Evolutionary conservation across 257 asterid species (phyloP), one percentile per base, ranked within the genome.

Genomic region (Pogostemon cablin): DNA sequence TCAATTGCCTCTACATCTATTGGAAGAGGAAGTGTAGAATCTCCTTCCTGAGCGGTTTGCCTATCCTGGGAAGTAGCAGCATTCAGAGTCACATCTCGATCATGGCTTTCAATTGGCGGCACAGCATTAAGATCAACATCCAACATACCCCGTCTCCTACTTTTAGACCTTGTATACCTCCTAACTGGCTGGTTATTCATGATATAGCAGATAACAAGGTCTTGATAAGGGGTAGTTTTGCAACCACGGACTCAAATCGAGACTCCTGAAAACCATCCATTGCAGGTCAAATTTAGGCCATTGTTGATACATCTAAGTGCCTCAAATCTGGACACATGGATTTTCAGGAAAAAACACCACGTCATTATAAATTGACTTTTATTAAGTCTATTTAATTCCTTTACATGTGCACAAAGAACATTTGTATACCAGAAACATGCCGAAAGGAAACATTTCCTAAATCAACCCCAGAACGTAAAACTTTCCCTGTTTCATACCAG

Each of bases 1-100:
- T 86, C 92, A 35, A 75, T 20, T 48, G 81, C 84, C 62, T 82
- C 89, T 3, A 86, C 57, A 75, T 84, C 89, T 54, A 86, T 86
- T 42, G 85, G 74, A 54, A 67, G 74, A 64, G 83, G 77, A 53
- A 71, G 44, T 3, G 76, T 48, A 3, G 56, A 7, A 35, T 20
- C 72, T 46, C 71, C 78, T 49, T 55, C 75, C 37, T 49, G 80
- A 48, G 63, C 46, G 15, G 73, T 73, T 79, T 81, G 88, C 39
- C 64, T 48, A 9, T 68, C 79, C 59, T 71, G 80, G 11, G 83
- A 73, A 53, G 80, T 69, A 54, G 76, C 63, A 49, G 7, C 48
- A 41, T 60, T 54, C 52, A 84, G 74, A 58, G 69, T 25, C 15
- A 73, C 81, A 42, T 82, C 87, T 50, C 56, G 80, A 35, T 62